Percentiles rank a stretch among this genome's conserved stretches.
Conservation (phyloP, 2,329 filamentous ascomycete genomes). For the Trichoderma hamatum region DNA sequence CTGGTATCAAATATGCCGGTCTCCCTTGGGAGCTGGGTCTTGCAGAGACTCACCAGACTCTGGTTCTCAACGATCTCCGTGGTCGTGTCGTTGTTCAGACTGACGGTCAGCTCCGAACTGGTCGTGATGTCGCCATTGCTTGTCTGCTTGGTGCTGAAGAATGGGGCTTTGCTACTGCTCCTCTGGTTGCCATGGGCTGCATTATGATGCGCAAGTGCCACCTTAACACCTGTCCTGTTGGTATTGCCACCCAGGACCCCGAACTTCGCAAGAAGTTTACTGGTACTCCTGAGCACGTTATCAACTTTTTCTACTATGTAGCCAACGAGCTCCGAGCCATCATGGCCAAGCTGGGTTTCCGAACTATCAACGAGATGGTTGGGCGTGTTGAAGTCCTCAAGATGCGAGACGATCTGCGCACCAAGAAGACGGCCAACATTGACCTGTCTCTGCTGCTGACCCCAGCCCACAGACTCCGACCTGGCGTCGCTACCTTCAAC, state of each 20-base stretch:
- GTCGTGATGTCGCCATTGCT: constrained; percentile 90
- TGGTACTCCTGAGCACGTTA: constrained; percentile 92
- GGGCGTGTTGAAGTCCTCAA: constrained; percentile 85
- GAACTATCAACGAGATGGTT: constrained; percentile 97
- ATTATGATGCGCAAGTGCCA: constrained; percentile 89
- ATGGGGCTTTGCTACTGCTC: constrained; percentile 94
- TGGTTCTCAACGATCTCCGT: constrained; percentile 93
- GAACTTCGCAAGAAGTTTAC: constrained; percentile 91
- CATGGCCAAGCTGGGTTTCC: constrained; percentile 94
- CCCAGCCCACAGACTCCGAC: constrained; percentile 91
- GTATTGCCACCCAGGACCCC: constrained; percentile 95
- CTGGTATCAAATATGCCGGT: constrained; percentile 97
- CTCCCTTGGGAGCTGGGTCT: constrained; percentile 96
- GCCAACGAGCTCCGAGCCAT: constrained; percentile 95
- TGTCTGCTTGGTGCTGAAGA: constrained; percentile 97
- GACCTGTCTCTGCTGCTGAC: constrained; percentile 91
- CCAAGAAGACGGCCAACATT: constrained; percentile 87
- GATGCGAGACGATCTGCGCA: constrained; percentile 85
- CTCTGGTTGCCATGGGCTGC: constrained; percentile 94
- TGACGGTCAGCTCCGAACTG: constrained; percentile 90
- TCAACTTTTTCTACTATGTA: constrained; percentile 99
- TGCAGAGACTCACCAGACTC: constrained; percentile 93
- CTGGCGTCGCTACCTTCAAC: constrained; percentile 94
- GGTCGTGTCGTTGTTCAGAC: constrained; percentile 96
- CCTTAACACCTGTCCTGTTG: constrained; percentile 80